These are phyloP conservation scores for Metarhizium humberi DNA, from an alignment of 2,329 filamentous ascomycete species.

Conservation along the genomic window DNA sequence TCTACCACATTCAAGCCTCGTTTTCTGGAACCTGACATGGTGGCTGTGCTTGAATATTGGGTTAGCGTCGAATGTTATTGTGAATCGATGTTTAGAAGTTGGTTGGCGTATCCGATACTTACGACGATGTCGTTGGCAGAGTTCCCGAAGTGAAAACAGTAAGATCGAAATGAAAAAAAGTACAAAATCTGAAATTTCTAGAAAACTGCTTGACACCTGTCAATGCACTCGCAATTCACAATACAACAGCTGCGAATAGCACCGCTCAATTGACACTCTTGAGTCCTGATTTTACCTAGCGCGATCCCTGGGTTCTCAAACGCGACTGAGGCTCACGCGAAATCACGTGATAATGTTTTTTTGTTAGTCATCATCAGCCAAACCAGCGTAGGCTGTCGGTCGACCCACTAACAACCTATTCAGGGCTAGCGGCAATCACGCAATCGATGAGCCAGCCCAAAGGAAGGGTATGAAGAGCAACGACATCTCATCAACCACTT, in stretches of 20 bases:
- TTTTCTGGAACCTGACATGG: slow-evolving; percentile 19
- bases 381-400: neutral
- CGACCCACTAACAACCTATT: slow-evolving; percentile 4
- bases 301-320: neutral
- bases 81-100: neutral
- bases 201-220: neutral
- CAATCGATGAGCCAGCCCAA: slow-evolving; percentile 19
- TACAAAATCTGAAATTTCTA: neutral
- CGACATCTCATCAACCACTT: slow-evolving; percentile 9
- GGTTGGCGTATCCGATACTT: neutral
- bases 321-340: neutral
- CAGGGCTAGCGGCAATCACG: slow-evolving; percentile 22
- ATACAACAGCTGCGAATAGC: neutral
- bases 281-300: neutral
- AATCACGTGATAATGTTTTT: neutral
- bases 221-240: neutral
- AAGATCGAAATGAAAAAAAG: neutral
- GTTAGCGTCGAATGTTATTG: neutral
- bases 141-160: neutral
- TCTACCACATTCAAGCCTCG: slow-evolving; percentile 14
- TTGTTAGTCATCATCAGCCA: neutral
- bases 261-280: too few relatives aligned
- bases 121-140: neutral
- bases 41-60: neutral
- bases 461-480: slow-evolving; percentile 9